Evolutionary conservation across 1,284 basidiomycete genomes (phyloP).

Genomic region (Bjerkandera adusta): DNA sequence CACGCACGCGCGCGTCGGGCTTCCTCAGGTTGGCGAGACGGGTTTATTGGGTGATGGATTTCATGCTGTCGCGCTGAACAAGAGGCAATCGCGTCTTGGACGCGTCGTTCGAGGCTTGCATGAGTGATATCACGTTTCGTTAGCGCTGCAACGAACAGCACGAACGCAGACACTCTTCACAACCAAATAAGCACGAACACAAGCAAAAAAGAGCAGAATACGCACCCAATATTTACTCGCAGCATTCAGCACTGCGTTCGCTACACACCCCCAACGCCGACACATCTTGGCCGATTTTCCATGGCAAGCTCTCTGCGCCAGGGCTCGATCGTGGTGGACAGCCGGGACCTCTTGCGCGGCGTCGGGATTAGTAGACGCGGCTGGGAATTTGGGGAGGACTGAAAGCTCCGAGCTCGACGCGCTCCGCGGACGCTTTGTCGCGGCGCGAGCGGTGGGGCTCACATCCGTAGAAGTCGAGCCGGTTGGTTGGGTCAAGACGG

Average conservation of each 20-base stretch:
- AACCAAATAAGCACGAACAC: background rate
- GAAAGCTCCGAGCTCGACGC: background rate
- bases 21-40: slow-evolving; percentile 88
- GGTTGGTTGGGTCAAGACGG: too few relatives aligned
- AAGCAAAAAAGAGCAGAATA: slow-evolving; percentile 7
- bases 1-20: slow-evolving; percentile 57
- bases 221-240: slow-evolving; percentile 67
- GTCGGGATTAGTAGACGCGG: background rate
- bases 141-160: slow-evolving; percentile 80
- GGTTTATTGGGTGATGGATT: slow-evolving; percentile 80
- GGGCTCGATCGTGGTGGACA: slow-evolving; percentile 1
- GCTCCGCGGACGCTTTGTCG: background rate
- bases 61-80: slow-evolving; percentile 54
- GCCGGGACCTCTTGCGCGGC: background rate
- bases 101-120: slow-evolving; percentile 42
- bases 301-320: slow-evolving; percentile 33
- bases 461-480: background rate
- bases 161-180: slow-evolving; percentile 75
- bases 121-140: slow-evolving; percentile 68
- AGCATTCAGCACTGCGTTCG: slow-evolving; percentile 73
- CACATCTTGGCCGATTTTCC: slow-evolving; percentile 83
- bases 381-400: background rate
- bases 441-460: background rate
- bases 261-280: slow-evolving; percentile 78
- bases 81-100: slow-evolving; percentile 60